Base-by-base conservation (phyloP, 2,329 filamentous ascomycete genomes). In the Xylaria polymorpha region DNA sequence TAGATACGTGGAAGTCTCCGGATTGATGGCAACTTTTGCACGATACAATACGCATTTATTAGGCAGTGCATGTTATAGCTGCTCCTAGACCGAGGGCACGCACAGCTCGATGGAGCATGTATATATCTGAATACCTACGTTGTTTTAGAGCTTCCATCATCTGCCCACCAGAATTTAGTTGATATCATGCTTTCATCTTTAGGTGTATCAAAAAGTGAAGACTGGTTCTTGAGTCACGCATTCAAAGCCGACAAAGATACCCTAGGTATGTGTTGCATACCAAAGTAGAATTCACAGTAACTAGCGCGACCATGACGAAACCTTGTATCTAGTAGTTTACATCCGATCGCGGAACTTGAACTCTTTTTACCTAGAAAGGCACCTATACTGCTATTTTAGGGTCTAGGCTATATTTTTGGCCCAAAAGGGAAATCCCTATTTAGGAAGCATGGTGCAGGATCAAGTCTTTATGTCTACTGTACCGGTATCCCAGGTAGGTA, bases 351-450 rank as follows among this genome's bases (percentile, higher is more conserved):
- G 48, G 48, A 50, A 29, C 22, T 50, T 25, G 22, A 22, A 29
- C 22, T 51, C 25, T 29, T 29, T 29, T 29, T 29, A 29, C 25
- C 25, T 29, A 29, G 25, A 29, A 29, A 29, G 25, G 25, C 25
- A 29, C 25, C 25, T 29, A 29, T 29, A 29, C 4, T 29, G 25
- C 25, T 29, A 29, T 29, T 29, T 15, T 18, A 43, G 18, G 12
- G 41, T 43, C 41, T 5, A n/a, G 18, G 18, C 2, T 18, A 5
- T n/a, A n/a, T n/a, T n/a, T 20, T n/a, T 37, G 12, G 25, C 41
- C 29, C 12, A 43, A 58, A 58, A 64, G 32, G 62, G 43, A 57
- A 64, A 51, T 64, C 43, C 62, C 53, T 48, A 20, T 64, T 58
- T 35, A 4, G 62, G 62, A 64, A 64, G 41, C 35, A 9, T 37